A percentile compares a stretch with the other conserved stretches of the same genome.
These are phyloP conservation scores for Xylogone sp. DNA, from an alignment of 2,329 filamentous ascomycete species.

Conservation along the genomic window DNA sequence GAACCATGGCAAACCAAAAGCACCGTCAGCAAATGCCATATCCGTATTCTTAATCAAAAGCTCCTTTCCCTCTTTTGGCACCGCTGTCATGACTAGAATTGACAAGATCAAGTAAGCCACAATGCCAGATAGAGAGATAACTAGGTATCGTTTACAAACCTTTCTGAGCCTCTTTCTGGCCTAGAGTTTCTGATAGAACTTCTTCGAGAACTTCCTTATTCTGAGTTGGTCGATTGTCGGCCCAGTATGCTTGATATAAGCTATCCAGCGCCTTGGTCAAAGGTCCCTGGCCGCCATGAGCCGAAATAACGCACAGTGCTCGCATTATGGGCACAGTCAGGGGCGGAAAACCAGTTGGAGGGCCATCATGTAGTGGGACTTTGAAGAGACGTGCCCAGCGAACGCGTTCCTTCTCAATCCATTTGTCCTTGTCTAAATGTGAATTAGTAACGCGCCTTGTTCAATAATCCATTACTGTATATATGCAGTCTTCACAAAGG, in stretches of 20 bases:
- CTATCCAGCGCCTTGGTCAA: slow-evolving; percentile 17
- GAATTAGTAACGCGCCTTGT: no score
- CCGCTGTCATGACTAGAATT: slow-evolving; percentile 14
- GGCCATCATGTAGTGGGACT: slow-evolving; percentile 43
- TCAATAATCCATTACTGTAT: no score
- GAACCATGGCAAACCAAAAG: slow-evolving; percentile 60
- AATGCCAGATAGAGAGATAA: slow-evolving; percentile 6
- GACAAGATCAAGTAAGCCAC: slow-evolving; percentile 14
- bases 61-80: slow-evolving; percentile 20
- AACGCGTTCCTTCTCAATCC: slow-evolving; percentile 47
- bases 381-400: slow-evolving; percentile 51
- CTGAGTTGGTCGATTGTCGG: slow-evolving; percentile 13
- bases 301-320: slow-evolving; percentile 35
- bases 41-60: slow-evolving; percentile 45
- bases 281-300: slow-evolving; percentile 11
- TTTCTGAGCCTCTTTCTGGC: slow-evolving; percentile 36
- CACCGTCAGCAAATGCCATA: slow-evolving; percentile 45
- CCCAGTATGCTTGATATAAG: slow-evolving; percentile 20
- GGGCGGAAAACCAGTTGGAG: slow-evolving; percentile 49
- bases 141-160: slow-evolving; percentile 24
- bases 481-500: no score
- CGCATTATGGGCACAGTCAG: slow-evolving; percentile 48
- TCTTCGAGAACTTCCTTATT: slow-evolving; percentile 16
- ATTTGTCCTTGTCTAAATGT: slow-evolving; percentile 52
- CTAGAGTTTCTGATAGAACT: slow-evolving; percentile 42